These are phyloP conservation scores for Cyclotella cryptica DNA, from an alignment of 108 stramenopile species.

Conservation along the genomic window DNA sequence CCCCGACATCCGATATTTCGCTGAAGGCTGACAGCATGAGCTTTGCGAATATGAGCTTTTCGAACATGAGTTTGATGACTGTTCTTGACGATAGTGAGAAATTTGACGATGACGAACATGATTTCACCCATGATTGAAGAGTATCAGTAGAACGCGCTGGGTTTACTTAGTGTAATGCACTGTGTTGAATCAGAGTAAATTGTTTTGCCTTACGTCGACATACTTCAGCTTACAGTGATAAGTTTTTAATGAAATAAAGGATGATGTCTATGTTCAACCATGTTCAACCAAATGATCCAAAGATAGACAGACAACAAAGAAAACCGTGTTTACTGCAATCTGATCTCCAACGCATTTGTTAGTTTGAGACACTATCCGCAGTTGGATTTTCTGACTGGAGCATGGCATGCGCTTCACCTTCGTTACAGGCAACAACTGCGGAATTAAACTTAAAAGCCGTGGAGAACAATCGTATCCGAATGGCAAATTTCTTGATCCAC, in stretches of 20 bases:
- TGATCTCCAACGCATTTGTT: neutral
- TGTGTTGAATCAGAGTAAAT: too few species aligned
- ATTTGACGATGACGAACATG: neutral
- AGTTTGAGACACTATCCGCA: neutral
- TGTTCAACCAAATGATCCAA: too few species aligned
- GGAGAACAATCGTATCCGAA: slow-evolving; percentile 80
- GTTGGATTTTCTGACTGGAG: neutral
- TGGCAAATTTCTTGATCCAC: slow-evolving; percentile 97
- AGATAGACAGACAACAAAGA: too few species aligned
- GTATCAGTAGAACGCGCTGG: neutral
- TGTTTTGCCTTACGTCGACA: too few species aligned
- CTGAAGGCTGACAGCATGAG: neutral
- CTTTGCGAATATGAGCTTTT: neutral
- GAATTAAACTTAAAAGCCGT: slow-evolving; percentile 77
- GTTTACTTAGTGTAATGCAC: too few species aligned
- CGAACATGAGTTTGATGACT: slow-evolving; percentile 4
- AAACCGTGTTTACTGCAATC: too few species aligned
- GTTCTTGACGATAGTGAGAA: neutral
- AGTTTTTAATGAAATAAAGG: too few species aligned
- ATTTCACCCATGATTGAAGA: neutral
- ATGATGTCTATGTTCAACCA: too few species aligned
- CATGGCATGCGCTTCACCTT: neutral
- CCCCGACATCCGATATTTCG: neutral
- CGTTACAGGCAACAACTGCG: neutral
- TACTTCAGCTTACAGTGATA: too few species aligned